phyloP scores from a whole-genome alignment of 2,329 filamentous ascomycete species.

The Claviceps africana region DNA sequence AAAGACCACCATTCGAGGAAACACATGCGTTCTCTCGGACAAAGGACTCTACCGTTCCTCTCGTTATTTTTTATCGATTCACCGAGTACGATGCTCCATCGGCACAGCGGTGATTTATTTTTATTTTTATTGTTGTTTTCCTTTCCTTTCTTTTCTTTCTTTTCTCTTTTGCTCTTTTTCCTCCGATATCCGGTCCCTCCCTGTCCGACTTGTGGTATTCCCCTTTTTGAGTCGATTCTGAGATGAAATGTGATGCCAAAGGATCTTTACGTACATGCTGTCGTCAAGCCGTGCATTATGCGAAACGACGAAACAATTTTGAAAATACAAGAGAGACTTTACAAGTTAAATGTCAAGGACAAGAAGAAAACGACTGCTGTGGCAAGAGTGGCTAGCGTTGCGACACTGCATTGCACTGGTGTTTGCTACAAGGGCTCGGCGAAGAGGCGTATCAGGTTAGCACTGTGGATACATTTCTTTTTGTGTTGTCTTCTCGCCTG shows the following conservation, averaged over 20 bases:
- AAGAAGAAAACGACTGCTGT: background rate
- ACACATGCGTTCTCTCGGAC: background rate
- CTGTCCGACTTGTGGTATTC: slow-evolving; percentile 13
- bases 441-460: slow-evolving; percentile 11
- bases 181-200: too few species aligned
- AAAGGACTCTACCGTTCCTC: slow-evolving; percentile 1
- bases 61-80: background rate
- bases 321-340: slow-evolving; percentile 1
- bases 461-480: slow-evolving; percentile 5
- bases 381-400: slow-evolving; percentile 3
- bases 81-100: slow-evolving; percentile 6
- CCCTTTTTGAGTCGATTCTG: slow-evolving; percentile 12
- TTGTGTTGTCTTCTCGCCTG: slow-evolving; percentile 6
- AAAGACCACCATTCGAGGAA: background rate
- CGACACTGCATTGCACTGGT: slow-evolving; percentile 8
- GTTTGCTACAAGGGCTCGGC: slow-evolving; percentile 5
- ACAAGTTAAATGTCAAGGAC: slow-evolving; percentile 3
- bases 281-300: slow-evolving; percentile 1
- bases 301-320: slow-evolving; percentile 2
- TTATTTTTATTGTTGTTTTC: background rate
- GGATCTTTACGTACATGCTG: background rate
- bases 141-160: too few species aligned
- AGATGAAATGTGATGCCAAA: slow-evolving; percentile 8
- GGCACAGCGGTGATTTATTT: slow-evolving; percentile 11
- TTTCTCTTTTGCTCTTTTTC: too few species aligned